Conservation (phyloP, 2,329 filamentous ascomycete species). For the Claviceps sp. region DNA sequence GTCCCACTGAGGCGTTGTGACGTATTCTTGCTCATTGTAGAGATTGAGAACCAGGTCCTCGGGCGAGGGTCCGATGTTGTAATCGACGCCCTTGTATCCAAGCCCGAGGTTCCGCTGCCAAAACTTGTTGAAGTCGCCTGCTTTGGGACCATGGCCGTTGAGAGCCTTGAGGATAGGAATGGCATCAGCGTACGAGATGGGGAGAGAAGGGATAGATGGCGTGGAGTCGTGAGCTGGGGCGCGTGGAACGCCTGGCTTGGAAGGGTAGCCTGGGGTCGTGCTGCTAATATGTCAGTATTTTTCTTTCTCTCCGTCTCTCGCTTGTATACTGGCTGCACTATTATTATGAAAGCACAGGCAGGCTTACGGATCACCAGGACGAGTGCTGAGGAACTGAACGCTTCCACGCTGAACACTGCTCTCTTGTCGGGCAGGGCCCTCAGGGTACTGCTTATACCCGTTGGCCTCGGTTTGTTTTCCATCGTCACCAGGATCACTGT, state of each 20-base stretch:
- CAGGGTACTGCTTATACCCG: constrained; percentile 65
- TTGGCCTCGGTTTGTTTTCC: constrained; percentile 69
- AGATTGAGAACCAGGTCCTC: constrained; percentile 57
- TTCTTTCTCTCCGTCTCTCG: background rate
- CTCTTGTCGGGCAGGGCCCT: constrained; percentile 76
- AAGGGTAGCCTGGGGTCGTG: constrained; percentile 87
- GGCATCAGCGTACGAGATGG: constrained; percentile 79
- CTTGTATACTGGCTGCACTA: background rate
- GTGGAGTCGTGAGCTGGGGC: constrained; percentile 55
- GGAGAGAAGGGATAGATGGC: constrained; percentile 78
- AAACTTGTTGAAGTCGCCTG: constrained; percentile 55
- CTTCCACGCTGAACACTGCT: constrained; percentile 86
- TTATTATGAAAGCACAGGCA: background rate
- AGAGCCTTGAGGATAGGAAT: constrained; percentile 79
- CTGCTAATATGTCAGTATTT: constrained; percentile 12
- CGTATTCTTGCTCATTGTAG: constrained; percentile 69
- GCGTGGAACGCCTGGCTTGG: constrained; percentile 75
- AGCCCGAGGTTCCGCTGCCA: constrained; percentile 64
- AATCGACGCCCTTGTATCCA: constrained; percentile 66
- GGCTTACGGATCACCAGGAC: constrained; percentile 52
- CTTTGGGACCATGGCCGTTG: constrained; percentile 74
- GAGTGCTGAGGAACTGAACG: constrained; percentile 62
- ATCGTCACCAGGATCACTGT: constrained; percentile 82
- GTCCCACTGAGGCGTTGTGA: constrained; percentile 75
- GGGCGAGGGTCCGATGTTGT: constrained; percentile 75